Evolutionary conservation across 2,329 filamentous ascomycete genomes (phyloP), one percentile per base, ranked within the genome.

Genomic region (Diaporthe destruens): DNA sequence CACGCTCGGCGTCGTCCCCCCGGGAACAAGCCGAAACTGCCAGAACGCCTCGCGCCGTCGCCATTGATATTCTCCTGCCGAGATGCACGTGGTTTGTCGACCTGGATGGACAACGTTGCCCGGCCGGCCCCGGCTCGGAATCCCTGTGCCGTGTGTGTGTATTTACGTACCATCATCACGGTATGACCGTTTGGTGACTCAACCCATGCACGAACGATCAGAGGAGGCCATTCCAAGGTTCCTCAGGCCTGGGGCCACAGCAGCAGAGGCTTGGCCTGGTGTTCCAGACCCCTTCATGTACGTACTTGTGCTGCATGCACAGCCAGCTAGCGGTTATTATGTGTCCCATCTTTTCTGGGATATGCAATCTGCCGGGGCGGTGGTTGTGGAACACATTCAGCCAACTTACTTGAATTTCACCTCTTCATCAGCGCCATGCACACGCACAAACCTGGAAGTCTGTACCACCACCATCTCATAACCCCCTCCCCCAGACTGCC

Each of bases 351-450:
- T n/a, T 18, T 23, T 42, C 14, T 18, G 32, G n/a, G 14, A 39
- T 65, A 66, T 66, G 61, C 61, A 66, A 66, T 66, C 47, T 66
- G 47, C n/a, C 32, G 61, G 53, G 61, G 61, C n/a, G 32, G 32
- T 53, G 25, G 20, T n/a, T n/a, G n/a, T 32, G 44, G n/a, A 34
- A 34, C 2, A 23, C 8, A 63, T 32, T 63, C 34, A 32, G 29
- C 44, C 34, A 36, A 16, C 32, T 7, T 16, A 18, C 42, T 16
- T 2, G 20, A 16, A 47, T 6, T n/a, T 6, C 44, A 6, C 18
- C 6, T 6, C 16, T 44, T 2, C 34, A 34, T 14, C 25, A n/a
- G n/a, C 9, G 2, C 36, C 44, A 18, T 14, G 9, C 44, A 20
- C 29, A 23, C 61, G 14, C 32, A 4, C 29, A 66, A 66, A 66